These are phyloP conservation scores for Begonia loranthoides DNA, from an alignment of 306 rosid species.

Conservation along the genomic window DNA sequence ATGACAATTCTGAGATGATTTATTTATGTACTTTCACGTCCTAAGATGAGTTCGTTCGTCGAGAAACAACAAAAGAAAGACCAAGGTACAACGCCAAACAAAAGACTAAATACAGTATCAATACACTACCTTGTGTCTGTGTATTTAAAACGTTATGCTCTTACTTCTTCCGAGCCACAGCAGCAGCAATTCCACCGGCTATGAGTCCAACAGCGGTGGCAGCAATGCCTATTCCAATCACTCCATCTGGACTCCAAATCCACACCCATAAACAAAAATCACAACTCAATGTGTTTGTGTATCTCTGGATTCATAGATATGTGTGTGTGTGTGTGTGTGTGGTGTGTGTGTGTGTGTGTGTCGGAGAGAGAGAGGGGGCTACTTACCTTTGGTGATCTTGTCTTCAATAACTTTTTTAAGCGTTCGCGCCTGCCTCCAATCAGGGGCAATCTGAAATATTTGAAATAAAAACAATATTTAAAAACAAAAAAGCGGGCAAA, in stretches of 20 bases:
- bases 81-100: no score
- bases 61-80: no score
- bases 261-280: neutral
- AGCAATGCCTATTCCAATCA: slow-evolving; percentile 85
- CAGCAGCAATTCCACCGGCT: slow-evolving; percentile 85
- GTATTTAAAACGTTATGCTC: neutral
- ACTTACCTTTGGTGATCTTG: slow-evolving; percentile 55
- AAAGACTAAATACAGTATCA: no score
- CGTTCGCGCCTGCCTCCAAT: slow-evolving; percentile 77
- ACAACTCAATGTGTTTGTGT: neutral
- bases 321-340: neutral
- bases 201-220: slow-evolving; percentile 75
- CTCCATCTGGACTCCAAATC: slow-evolving; percentile 51
- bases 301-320: no score
- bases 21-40: no score
- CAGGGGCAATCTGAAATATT: slow-evolving; percentile 62
- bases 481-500: neutral
- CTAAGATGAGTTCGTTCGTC: no score
- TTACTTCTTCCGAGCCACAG: slow-evolving; percentile 59
- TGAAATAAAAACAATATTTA: neutral
- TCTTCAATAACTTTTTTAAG: slow-evolving; percentile 62
- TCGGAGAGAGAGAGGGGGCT: slow-evolving; percentile 1
- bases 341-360: neutral
- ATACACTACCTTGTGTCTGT: no score
- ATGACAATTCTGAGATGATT: no score